phyloP scores from a whole-genome alignment of 2,329 filamentous ascomycete genomes.

The Hypomyces perniciosus region DNA sequence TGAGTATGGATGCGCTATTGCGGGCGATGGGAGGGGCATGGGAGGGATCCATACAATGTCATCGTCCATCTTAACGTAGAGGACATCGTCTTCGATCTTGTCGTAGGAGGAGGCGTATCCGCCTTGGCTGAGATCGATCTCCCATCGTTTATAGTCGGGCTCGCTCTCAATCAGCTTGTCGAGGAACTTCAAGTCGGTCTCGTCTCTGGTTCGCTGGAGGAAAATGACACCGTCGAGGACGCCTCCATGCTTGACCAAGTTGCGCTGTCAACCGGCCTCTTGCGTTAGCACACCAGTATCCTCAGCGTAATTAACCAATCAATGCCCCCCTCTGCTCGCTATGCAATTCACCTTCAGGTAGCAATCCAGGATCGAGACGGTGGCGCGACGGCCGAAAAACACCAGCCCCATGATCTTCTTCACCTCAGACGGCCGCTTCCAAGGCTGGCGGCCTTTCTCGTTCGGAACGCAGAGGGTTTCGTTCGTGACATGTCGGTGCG shows the following conservation, averaged over 20 bases:
- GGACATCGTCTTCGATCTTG: constrained; percentile 39
- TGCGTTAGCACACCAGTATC: not conserved
- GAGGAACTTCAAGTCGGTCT: constrained; percentile 34
- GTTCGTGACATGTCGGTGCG: constrained; percentile 2
- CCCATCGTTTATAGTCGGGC: constrained; percentile 32
- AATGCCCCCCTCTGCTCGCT: not conserved
- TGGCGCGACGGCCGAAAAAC: constrained; percentile 39
- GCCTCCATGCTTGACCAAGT: constrained; percentile 38
- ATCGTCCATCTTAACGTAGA: constrained; percentile 35
- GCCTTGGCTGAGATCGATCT: constrained; percentile 27
- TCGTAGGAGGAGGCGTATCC: constrained; percentile 37
- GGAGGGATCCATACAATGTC: constrained; percentile 28
- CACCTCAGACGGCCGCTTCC: constrained; percentile 9
- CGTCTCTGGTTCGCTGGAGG: constrained; percentile 35
- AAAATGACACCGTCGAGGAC: constrained; percentile 41
- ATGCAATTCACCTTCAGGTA: constrained; percentile 33
- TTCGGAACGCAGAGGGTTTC: constrained; percentile 3
- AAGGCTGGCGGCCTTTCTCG: constrained; percentile 4
- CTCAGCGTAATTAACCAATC: too few relatives aligned
- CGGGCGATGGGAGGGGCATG: not conserved
- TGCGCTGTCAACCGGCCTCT: constrained; percentile 25
- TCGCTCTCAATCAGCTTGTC: constrained; percentile 32
- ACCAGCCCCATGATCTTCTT: constrained; percentile 39
- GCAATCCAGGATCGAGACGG: constrained; percentile 41
- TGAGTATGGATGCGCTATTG: not conserved